Percentiles rank a stretch among this genome's conserved stretches.
Evolutionary conservation across 225 moss, liverwort and hornwort genomes (phyloP).

Genomic region (Takakia lepidozioides): DNA sequence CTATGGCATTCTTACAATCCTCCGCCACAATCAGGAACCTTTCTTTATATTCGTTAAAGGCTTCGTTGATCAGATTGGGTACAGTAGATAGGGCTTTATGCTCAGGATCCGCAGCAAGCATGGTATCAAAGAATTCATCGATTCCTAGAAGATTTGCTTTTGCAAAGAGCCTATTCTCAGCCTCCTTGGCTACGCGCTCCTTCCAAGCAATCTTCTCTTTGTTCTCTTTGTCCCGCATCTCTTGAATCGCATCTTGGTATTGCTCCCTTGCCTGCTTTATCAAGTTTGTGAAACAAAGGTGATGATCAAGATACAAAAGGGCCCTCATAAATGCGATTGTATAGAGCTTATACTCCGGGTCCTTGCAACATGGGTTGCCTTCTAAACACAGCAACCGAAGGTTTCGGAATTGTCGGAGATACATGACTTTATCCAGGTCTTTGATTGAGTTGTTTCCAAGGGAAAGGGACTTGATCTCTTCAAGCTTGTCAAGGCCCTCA

Average conservation of each 20-base stretch:
- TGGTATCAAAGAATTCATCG: conserved; percentile 55
- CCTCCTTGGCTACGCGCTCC: conserved; percentile 30
- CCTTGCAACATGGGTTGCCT: conserved; percentile 83
- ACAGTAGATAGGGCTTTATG: conserved; percentile 44
- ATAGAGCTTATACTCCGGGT: conserved; percentile 69
- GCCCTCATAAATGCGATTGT: conserved; percentile 72
- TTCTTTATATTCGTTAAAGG: conserved; percentile 38
- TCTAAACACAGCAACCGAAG: conserved; percentile 69
- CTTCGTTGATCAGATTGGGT: conserved; percentile 61
- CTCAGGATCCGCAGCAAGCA: conserved; percentile 68
- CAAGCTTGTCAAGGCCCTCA: conserved; percentile 72
- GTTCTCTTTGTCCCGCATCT: conserved; percentile 51
- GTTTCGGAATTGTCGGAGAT: conserved; percentile 68
- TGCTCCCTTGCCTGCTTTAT: conserved; percentile 70
- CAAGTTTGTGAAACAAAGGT: conserved; percentile 65
- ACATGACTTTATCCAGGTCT: conserved; percentile 75
- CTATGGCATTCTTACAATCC: conserved; percentile 50
- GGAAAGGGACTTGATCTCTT: conserved; percentile 61
- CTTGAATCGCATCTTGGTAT: conserved; percentile 82
- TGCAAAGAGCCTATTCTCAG: conserved; percentile 37
- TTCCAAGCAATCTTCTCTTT: conserved; percentile 58
- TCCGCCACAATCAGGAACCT: conserved; percentile 33
- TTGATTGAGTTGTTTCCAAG: conserved; percentile 78
- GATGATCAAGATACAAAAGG: conserved; percentile 85
- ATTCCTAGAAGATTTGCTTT: conserved; percentile 54